Percentiles rank a stretch among this genome's conserved stretches.
Conservation (phyloP, 768 basidiomycete species). For the Leccinum variicolor region DNA sequence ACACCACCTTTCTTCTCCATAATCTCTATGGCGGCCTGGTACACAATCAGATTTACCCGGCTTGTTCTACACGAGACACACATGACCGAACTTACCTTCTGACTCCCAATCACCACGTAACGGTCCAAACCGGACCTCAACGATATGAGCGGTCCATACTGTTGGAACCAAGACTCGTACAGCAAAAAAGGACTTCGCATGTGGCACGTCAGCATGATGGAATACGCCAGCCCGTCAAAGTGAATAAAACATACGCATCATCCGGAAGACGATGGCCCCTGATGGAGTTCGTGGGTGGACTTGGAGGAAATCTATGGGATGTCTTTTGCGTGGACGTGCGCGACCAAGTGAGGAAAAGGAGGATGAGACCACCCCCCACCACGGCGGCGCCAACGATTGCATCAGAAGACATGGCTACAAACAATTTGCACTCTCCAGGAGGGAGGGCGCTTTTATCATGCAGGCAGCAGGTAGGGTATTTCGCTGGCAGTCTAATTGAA, state of each 20-base stretch:
- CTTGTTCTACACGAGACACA: not conserved
- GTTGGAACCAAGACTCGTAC: constrained; percentile 51
- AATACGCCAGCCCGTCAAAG: too few relatives aligned
- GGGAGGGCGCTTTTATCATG: too few relatives aligned
- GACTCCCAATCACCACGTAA: constrained; percentile 18
- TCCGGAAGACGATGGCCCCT: not conserved
- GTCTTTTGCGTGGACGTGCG: constrained; percentile 63
- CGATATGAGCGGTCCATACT: constrained; percentile 55
- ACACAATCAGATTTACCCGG: not conserved
- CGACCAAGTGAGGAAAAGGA: constrained; percentile 15
- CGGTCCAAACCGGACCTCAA: constrained; percentile 41
- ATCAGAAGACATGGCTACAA: too few relatives aligned
- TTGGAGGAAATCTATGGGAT: constrained; percentile 1
- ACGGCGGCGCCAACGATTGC: too few relatives aligned
- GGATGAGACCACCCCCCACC: too few relatives aligned
- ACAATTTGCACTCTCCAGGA: too few relatives aligned
- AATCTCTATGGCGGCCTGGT: constrained; percentile 37
- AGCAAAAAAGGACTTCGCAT: constrained; percentile 3
- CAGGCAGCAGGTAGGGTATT: too few relatives aligned
- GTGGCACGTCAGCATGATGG: too few relatives aligned
- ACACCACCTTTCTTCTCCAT: constrained; percentile 56
- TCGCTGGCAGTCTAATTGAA: too few relatives aligned
- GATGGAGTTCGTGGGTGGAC: constrained; percentile 2
- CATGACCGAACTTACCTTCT: constrained; percentile 5
- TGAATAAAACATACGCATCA: constrained; percentile 1